Conservation (phyloP, 2,329 filamentous ascomycete species). For the Myriangium duriaei region DNA sequence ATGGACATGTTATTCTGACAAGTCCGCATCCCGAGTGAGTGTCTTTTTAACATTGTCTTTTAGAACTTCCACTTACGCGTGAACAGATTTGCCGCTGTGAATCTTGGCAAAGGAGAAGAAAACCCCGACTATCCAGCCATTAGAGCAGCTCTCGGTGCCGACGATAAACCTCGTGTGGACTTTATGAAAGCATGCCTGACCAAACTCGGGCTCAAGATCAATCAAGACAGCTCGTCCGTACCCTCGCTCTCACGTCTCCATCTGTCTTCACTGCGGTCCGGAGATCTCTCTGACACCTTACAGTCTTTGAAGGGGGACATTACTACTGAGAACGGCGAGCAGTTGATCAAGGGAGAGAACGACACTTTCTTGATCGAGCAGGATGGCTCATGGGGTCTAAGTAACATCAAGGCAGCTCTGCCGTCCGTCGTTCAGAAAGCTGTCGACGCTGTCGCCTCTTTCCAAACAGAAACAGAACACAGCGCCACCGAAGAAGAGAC, state of each 20-base stretch:
- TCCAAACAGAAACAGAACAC: constrained; percentile 1
- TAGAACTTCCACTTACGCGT: constrained; percentile 9
- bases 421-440: constrained; percentile 16
- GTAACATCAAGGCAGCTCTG: constrained; percentile 19
- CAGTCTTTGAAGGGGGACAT: constrained; percentile 51
- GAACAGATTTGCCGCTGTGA: constrained; percentile 65
- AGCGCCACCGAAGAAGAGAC: constrained; percentile 14
- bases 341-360: constrained; percentile 66
- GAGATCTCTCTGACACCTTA: constrained; percentile 56
- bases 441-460: constrained; percentile 2
- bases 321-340: constrained; percentile 43
- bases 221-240: constrained; percentile 52
- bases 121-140: constrained; percentile 58
- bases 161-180: constrained; percentile 55
- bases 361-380: constrained; percentile 73
- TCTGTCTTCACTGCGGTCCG: constrained; percentile 56
- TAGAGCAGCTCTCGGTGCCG: constrained; percentile 52
- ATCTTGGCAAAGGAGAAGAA: constrained; percentile 54
- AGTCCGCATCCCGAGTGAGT: constrained; percentile 85
- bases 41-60: background rate
- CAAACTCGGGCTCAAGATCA: constrained; percentile 73
- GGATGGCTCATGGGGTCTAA: constrained; percentile 25
- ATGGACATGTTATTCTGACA: constrained; percentile 67
- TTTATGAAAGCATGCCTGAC: constrained; percentile 70
- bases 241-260: constrained; percentile 74